Base-by-base conservation (phyloP, 2,329 filamentous ascomycete genomes). In the Talaromyces islandicus region DNA sequence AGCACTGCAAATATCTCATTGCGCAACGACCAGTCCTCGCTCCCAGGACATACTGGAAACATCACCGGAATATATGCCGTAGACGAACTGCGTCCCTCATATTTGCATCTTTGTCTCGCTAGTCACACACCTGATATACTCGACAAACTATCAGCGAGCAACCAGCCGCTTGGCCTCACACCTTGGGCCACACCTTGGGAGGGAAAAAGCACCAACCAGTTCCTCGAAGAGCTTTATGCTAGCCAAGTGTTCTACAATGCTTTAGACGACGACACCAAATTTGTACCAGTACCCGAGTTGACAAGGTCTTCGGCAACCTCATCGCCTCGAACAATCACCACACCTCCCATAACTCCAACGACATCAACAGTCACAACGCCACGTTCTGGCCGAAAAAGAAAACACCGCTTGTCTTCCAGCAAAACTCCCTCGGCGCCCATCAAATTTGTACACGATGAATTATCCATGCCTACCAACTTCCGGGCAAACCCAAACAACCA, bases 401-500 rank as follows among this genome's bases (percentile, higher is more conserved):
- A 24, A 52, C 54, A 32, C 3, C 17, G 35, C 11, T 41, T 6
- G n/a, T 30, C 35, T 32, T 11, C 24, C 25, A 7, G 6, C 41
- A 27, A 3, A 11, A 7, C 32, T 21, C 12, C 51, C n/a, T 25
- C 60, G 38, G 12, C 27, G 10, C 27, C 17, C 29, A 29, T 58
- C 14, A 54, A 25, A 32, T 12, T 68, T 66, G 27, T 41, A 59
- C 52, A 66, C 3, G 58, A 60, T 17, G 55, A 54, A 52, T 55
- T 12, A 24, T 61, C 56, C 7, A 57, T 64, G 4, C 66, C 69
- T 11, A 10, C 25, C 10, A 25, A 58, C 12, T 69, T 71, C 46
- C 62, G 66, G 17, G 60, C 64, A 41, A 69, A 70, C 38, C 66
- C 67, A 6, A 62, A 65, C 35, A 68, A 67, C 43, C 67, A 70